Percentiles rank a stretch among this genome's conserved stretches.
phyloP scores from a whole-genome alignment of 2,329 filamentous ascomycete genomes.

The Talaromyces sp. region DNA sequence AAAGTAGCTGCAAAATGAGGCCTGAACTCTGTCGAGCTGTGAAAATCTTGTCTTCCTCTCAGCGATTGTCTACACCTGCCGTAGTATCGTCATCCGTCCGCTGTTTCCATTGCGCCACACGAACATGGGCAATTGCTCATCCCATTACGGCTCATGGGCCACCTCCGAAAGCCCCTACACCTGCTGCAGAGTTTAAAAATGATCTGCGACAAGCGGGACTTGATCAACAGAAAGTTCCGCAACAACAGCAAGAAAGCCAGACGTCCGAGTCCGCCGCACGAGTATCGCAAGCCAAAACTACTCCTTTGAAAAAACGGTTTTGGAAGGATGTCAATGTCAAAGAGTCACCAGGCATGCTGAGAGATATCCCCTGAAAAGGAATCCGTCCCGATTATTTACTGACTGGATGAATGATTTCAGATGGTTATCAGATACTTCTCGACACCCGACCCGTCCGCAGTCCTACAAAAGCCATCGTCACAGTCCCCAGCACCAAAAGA shows the following conservation, averaged over 20 bases:
- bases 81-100: conserved; percentile 22
- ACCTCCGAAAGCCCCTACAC: conserved; percentile 56
- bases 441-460: conserved; percentile 78
- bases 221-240: conserved; percentile 45
- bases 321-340: conserved; percentile 80
- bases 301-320: conserved; percentile 67
- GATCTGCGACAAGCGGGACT: conserved; percentile 43
- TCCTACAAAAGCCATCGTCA: conserved; percentile 68
- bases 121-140: conserved; percentile 53
- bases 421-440: conserved; percentile 65
- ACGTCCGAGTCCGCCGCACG: conserved; percentile 34
- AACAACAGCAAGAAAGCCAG: conserved; percentile 47
- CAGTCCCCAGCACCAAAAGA: conserved; percentile 69
- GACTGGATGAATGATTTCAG: conserved; percentile 24
- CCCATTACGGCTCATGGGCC: conserved; percentile 59
- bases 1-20: not conserved
- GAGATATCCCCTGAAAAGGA: not conserved
- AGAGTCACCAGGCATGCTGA: conserved; percentile 59
- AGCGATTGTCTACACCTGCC: not conserved
- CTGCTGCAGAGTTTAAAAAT: conserved; percentile 44
- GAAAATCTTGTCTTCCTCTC: not conserved
- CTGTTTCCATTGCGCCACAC: conserved; percentile 33
- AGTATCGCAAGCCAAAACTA: conserved; percentile 26
- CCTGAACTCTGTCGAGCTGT: not conserved
- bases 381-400: not conserved